phyloP scores from a whole-genome alignment of 2,329 filamentous ascomycete species.

The Trichoderma sp. region DNA sequence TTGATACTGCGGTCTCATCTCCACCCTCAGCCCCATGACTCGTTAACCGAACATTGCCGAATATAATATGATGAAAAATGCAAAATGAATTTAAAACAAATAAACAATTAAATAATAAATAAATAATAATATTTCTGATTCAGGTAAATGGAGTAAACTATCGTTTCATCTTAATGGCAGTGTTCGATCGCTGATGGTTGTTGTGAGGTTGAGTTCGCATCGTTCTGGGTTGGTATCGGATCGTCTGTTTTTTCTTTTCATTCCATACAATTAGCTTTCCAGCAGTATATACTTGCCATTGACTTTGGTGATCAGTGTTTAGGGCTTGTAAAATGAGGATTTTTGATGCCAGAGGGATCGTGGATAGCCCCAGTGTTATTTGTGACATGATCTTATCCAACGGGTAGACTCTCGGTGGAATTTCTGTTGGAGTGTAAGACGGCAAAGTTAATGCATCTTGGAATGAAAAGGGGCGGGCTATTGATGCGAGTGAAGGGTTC shows the following conservation, averaged over 20 bases:
- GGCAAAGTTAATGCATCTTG: background rate
- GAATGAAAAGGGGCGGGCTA: background rate
- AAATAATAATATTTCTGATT: background rate
- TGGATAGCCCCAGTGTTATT: background rate
- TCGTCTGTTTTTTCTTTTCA: background rate
- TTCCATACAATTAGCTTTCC: background rate
- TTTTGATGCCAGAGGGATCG: background rate
- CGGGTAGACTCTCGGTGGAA: background rate
- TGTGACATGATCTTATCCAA: no score
- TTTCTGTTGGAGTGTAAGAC: background rate
- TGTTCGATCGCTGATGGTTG: background rate
- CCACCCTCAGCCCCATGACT: background rate
- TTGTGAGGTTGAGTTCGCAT: background rate
- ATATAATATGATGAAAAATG: background rate
- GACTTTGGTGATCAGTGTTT: background rate
- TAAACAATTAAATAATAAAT: background rate
- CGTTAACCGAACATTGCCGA: slow-evolving; percentile 19
- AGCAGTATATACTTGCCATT: background rate
- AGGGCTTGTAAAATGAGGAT: background rate
- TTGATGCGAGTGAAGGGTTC: background rate
- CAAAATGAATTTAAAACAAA: background rate
- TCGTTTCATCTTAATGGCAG: background rate
- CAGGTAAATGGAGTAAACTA: background rate
- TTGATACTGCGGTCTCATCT: background rate
- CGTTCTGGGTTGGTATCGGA: background rate